phyloP scores from a whole-genome alignment of 2,329 filamentous ascomycete genomes.

The Sphaceloma murrayae region DNA sequence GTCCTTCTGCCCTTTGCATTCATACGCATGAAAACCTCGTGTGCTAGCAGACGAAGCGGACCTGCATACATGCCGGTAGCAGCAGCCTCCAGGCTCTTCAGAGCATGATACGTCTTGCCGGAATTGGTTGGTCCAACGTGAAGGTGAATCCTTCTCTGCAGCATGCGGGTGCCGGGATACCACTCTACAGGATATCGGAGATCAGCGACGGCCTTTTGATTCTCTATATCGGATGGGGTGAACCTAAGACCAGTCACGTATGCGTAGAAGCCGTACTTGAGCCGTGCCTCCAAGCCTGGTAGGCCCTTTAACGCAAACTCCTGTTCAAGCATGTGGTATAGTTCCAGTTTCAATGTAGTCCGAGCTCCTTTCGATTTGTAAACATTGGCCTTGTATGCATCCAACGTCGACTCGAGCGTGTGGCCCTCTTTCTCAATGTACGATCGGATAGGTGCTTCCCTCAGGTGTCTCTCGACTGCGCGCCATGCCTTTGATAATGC shows the following conservation, averaged over 20 bases:
- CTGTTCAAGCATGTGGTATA: conserved; percentile 11
- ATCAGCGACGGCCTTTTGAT: conserved; percentile 63
- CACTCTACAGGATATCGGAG: conserved; percentile 84
- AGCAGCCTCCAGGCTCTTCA: conserved; percentile 71
- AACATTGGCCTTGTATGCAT: conserved; percentile 19
- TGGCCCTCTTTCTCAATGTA: conserved; percentile 24
- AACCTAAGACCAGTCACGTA: conserved; percentile 51
- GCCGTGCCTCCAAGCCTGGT: conserved; percentile 25
- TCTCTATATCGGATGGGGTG: conserved; percentile 46
- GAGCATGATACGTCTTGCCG: conserved; percentile 90
- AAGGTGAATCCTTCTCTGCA: conserved; percentile 77
- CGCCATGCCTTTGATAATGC: conserved; percentile 22
- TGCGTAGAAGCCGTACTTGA: conserved; percentile 60
- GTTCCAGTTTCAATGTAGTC: neutral
- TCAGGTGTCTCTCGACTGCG: conserved; percentile 24
- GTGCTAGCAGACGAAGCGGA: conserved; percentile 76
- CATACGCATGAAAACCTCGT: conserved; percentile 89
- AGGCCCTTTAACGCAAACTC: conserved; percentile 20
- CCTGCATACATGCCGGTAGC: conserved; percentile 80
- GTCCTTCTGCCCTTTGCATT: conserved; percentile 66
- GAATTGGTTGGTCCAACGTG: conserved; percentile 97
- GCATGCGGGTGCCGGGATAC: conserved; percentile 72
- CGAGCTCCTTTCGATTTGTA: conserved; percentile 13
- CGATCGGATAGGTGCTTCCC: conserved; percentile 26
- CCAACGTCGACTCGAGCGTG: conserved; percentile 24